Percentiles rank a stretch among this genome's conserved stretches.
phyloP scores from a whole-genome alignment of 2,329 filamentous ascomycete species.

The Trichoderma hamatum region DNA sequence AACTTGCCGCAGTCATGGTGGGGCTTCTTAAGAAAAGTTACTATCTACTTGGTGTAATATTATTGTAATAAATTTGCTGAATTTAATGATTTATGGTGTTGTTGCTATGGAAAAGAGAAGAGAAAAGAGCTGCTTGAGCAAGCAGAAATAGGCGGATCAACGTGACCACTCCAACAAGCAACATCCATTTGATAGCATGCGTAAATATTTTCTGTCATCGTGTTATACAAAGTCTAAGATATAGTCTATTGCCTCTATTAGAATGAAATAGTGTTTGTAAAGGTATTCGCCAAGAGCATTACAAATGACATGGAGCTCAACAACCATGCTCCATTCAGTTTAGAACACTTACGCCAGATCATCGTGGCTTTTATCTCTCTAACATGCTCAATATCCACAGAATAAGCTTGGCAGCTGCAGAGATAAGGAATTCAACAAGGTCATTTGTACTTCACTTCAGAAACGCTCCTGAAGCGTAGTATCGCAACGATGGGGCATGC shows the following conservation, averaged over 20 bases:
- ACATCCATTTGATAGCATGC: neutral
- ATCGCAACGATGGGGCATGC: neutral
- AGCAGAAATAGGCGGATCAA: neutral
- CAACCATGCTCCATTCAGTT: too few species aligned
- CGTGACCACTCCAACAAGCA: neutral
- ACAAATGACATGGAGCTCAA: too few species aligned
- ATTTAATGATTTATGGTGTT: neutral
- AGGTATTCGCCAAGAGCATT: neutral
- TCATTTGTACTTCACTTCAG: neutral
- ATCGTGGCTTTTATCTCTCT: neutral
- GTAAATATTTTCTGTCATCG: neutral
- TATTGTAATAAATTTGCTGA: neutral
- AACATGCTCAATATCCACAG: neutral
- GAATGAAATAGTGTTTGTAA: neutral
- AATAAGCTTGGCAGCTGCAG: conserved; percentile 6
- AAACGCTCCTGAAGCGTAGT: neutral
- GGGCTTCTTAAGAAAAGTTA: too few species aligned
- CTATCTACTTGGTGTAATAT: too few species aligned
- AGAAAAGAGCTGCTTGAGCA: neutral
- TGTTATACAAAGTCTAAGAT: neutral
- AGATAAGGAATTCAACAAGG: neutral
- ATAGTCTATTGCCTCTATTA: neutral
- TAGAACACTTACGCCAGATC: too few species aligned
- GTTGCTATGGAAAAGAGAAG: neutral
- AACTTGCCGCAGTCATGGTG: neutral